Base-by-base conservation (phyloP, 768 basidiomycete genomes). In the Suillus plorans region DNA sequence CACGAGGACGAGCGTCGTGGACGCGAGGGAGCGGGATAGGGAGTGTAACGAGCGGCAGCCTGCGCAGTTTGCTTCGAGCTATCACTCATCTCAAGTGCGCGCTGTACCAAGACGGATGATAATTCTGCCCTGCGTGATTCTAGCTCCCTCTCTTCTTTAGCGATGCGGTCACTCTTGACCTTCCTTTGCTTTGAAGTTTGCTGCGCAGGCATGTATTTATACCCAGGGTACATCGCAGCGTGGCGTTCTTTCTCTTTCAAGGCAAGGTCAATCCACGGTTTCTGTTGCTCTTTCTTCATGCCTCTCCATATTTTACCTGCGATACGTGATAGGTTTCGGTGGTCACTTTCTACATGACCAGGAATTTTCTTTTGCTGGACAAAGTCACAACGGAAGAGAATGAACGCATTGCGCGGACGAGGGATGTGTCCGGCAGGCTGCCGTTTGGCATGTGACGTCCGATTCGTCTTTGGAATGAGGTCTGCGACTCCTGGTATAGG, bases 321-420 rank as follows among this genome's bases (percentile, higher is more conserved):
- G 63, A 88, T 85, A 61, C 87, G 82, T 4, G 85, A 87, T 61
- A 92, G 83, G 68, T 90, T 89, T 64, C 86, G 84, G 71, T 91
- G 89, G 68, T 91, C 84, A 18, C 80, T 80, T 72, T 90, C 87
- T 3, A 86, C 82, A 49, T 78, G 75, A 12, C 78, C 72, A 0
- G 88, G 85, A 56, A 85, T 79, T 66, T 85, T 82, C 61, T 86
- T 81, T 66, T 89, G 85, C 60, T 85, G 82, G 18, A 89, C 86
- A 61, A 90, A 86, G 71, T 91, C 86, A 71, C 86, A 89, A 49
- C 91, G 84, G 72, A 91, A 93, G 66, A 92, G 83, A 68, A 93
- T 91, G 76, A 93, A 93, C 0, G 90, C 87, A 73, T 92, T 92
- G 18, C 87, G 80, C 0, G 90, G 90, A 34, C 91, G 85, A 20